phyloP scores from a whole-genome alignment of 2,329 filamentous ascomycete species.

The Colletotrichum chrysophilum region DNA sequence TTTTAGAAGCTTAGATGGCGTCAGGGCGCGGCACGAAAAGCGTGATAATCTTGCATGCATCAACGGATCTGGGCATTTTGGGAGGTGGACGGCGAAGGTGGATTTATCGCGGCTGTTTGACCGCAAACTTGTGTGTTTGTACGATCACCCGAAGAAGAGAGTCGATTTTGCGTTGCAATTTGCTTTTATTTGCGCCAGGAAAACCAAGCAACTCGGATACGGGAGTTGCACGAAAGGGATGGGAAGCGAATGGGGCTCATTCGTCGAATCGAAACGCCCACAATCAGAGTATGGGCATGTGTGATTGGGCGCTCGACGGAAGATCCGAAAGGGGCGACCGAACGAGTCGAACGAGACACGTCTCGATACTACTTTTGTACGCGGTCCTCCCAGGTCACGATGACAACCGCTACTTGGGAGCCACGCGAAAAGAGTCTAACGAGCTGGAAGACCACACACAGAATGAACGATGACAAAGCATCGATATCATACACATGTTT shows the following conservation, averaged over 20 bases:
- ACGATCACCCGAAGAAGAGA: slow-evolving; percentile 22
- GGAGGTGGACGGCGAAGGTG: slow-evolving; percentile 31
- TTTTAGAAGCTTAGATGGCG: slow-evolving; percentile 37
- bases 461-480: slow-evolving; percentile 8
- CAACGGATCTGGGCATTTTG: slow-evolving; percentile 38
- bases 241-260: not conserved
- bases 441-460: not conserved
- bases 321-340: slow-evolving; percentile 21
- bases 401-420: not conserved
- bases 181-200: not conserved
- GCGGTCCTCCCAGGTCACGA: not conserved
- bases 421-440: not conserved
- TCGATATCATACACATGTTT: not conserved
- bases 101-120: slow-evolving; percentile 2
- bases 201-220: not conserved
- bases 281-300: slow-evolving; percentile 7
- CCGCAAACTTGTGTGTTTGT: slow-evolving; percentile 20
- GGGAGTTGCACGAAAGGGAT: not conserved
- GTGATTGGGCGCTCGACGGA: slow-evolving; percentile 7
- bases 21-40: slow-evolving; percentile 43
- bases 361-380: not conserved
- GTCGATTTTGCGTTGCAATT: slow-evolving; percentile 8
- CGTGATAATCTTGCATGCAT: slow-evolving; percentile 46
- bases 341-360: not conserved
- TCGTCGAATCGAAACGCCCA: not conserved